phyloP scores from a whole-genome alignment of 2,329 filamentous ascomycete genomes.

The Furcasterigmium sp. region DNA sequence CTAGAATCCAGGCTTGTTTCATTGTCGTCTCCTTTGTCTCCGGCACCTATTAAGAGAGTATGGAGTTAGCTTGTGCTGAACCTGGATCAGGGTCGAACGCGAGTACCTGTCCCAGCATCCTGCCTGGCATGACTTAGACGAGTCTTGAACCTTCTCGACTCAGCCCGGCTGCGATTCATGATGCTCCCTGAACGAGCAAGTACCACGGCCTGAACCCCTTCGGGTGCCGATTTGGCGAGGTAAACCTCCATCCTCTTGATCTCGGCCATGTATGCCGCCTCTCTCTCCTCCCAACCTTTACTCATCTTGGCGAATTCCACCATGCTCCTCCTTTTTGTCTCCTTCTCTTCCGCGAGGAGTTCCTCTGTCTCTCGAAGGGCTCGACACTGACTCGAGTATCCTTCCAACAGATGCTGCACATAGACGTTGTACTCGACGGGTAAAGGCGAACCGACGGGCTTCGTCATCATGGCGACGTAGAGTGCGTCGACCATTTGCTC shows the following conservation, averaged over 20 bases:
- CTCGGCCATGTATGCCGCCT: conserved; percentile 29
- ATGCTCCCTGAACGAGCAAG: conserved; percentile 36
- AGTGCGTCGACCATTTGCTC: conserved; percentile 38
- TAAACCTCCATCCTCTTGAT: conserved; percentile 32
- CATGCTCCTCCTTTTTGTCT: conserved; percentile 16
- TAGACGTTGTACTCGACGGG: conserved; percentile 36
- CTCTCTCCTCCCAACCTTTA: conserved; percentile 31
- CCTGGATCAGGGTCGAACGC: no score
- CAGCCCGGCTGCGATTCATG: conserved; percentile 27
- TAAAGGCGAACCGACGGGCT: conserved; percentile 24
- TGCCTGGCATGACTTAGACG: conserved; percentile 20
- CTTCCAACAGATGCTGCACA: conserved; percentile 31
- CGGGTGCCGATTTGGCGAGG: conserved; percentile 25
- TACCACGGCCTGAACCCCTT: conserved; percentile 37
- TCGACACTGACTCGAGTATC: conserved; percentile 21
- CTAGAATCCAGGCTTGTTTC: no score
- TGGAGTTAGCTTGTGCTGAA: neutral
- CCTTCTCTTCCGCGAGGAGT: conserved; percentile 6
- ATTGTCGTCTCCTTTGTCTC: no score
- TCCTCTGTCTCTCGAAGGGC: conserved; percentile 12
- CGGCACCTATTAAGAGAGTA: neutral
- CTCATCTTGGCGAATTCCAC: conserved; percentile 28
- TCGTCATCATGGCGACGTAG: conserved; percentile 34
- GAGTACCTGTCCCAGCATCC: conserved; percentile 6
- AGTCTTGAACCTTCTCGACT: conserved; percentile 22